phyloP scores from a whole-genome alignment of 495 filamentous ascomycete genomes.

The Clavariopsis aquatica region DNA sequence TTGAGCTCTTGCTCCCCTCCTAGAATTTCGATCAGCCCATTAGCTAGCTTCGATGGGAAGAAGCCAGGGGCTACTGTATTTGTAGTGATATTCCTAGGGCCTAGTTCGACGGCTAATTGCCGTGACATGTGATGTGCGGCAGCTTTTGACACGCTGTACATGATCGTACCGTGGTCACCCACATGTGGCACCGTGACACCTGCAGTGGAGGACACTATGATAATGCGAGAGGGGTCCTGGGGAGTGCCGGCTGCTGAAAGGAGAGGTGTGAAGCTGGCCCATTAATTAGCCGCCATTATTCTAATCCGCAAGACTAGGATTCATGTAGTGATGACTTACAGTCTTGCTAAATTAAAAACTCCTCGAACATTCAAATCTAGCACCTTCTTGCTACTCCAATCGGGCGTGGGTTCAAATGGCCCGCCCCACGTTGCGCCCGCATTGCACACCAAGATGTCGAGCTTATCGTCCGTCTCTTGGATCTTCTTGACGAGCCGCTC shows the following conservation, averaged over 20 bases:
- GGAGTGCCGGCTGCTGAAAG: slow-evolving; percentile 41
- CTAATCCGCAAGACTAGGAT: background rate
- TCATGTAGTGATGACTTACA: slow-evolving; percentile 22
- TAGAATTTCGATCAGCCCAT: slow-evolving; percentile 47
- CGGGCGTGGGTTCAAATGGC: slow-evolving; percentile 48
- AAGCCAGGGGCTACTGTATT: slow-evolving; percentile 50
- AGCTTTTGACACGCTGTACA: slow-evolving; percentile 51
- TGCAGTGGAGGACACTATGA: slow-evolving; percentile 46
- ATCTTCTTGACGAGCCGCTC: slow-evolving; percentile 44
- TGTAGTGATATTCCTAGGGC: slow-evolving; percentile 48
- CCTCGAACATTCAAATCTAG: slow-evolving; percentile 50
- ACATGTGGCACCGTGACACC: slow-evolving; percentile 47
- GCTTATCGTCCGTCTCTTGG: slow-evolving; percentile 40
- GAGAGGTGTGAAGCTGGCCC: slow-evolving; percentile 43
- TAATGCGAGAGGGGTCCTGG: slow-evolving; percentile 46
- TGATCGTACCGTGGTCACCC: slow-evolving; percentile 50
- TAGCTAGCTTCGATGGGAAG: slow-evolving; percentile 50
- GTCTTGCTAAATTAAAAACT: slow-evolving; percentile 45
- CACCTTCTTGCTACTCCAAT: slow-evolving; percentile 46
- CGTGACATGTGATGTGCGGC: slow-evolving; percentile 48
- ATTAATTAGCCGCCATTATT: background rate
- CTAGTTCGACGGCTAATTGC: slow-evolving; percentile 49
- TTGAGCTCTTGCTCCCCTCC: slow-evolving; percentile 43
- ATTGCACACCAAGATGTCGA: slow-evolving; percentile 50
- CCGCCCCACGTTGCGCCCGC: slow-evolving; percentile 50